Percentiles rank a stretch among this genome's conserved stretches.
phyloP scores from a whole-genome alignment of 768 basidiomycete genomes.

The Tulasnella sp. region DNA sequence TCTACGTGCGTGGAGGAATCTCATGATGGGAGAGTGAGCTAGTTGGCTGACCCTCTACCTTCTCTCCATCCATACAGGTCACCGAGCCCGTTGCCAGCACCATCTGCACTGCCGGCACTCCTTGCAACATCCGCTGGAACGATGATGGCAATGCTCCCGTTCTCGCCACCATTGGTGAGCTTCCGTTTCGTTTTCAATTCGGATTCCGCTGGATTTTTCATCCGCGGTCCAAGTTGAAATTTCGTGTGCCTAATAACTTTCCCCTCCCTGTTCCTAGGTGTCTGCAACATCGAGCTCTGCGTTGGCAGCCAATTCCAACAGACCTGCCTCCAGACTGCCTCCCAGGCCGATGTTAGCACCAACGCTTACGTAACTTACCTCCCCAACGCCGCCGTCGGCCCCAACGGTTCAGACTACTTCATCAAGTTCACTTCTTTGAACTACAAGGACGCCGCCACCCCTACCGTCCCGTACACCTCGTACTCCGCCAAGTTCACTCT shows the following conservation, averaged over 20 bases:
- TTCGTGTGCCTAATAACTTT: not conserved
- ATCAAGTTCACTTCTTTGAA: constrained; percentile 38
- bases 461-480: constrained; percentile 39
- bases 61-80: constrained; percentile 21
- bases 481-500: constrained; percentile 40
- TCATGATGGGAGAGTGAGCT: not conserved
- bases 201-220: not conserved
- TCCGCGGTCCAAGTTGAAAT: not conserved
- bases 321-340: constrained; percentile 38
- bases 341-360: constrained; percentile 37
- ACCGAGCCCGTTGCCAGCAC: constrained; percentile 27
- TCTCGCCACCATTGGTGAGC: constrained; percentile 24
- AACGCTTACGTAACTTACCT: constrained; percentile 34
- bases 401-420: constrained; percentile 36
- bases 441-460: constrained; percentile 36
- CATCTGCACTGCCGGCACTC: constrained; percentile 22
- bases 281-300: constrained; percentile 27
- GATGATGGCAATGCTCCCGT: constrained; percentile 28
- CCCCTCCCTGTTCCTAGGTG: constrained; percentile 2
- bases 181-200: not conserved
- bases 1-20: constrained; percentile 26
- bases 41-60: not conserved
- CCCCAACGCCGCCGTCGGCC: constrained; percentile 37
- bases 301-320: constrained; percentile 32
- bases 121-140: constrained; percentile 28